Base-by-base conservation (phyloP, 495 filamentous ascomycete genomes). In the Penicillium lagena region DNA sequence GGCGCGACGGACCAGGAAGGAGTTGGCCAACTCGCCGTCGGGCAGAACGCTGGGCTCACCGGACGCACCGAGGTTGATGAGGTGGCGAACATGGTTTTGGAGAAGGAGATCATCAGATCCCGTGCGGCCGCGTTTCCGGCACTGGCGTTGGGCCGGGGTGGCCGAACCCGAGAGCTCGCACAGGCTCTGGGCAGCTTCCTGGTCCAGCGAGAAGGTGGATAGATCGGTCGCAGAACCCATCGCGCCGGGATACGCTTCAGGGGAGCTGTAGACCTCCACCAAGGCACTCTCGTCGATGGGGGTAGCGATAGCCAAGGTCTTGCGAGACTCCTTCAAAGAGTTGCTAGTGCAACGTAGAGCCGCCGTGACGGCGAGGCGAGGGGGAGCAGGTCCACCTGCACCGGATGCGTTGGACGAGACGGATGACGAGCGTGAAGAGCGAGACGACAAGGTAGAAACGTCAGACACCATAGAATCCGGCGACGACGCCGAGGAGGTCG, bases 381-480 rank as follows among this genome's bases (percentile, higher is more conserved):
- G 76, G 58, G 68, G 77, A 64, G 60, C 64, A 53, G 82, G 78
- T 77, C 81, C 85, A 73, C 71, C 75, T 51, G 73, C 71, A 49
- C 75, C 71, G 40, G 82, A 86, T 36, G 84, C 81, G 59, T 71
- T 81, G 50, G 81, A 86, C 12, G 83, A 86, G 63, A 85, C 80
- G 1, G 84, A 86, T 51, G 83, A 88, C 32, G 82, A 86, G 45
- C 83, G 76, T 51, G 85, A 88, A 45, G 82, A 77, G 48, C 77
- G 80, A 47, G 63, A 74, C 45, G 73, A 72, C 39, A 71, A 17
- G 50, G 75, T 71, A 33, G 86, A 90, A 38, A 73, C 81, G 64
- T 94, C 89, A 38, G 87, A 93, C 17, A 94, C 70, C 87, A 93
- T 90, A 45, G 89, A 94, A 53, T 95, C 89, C 35, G 89, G 89